Base-by-base conservation (phyloP, 225 moss, liverwort and hornwort species). In the Straminergon stramineum region DNA sequence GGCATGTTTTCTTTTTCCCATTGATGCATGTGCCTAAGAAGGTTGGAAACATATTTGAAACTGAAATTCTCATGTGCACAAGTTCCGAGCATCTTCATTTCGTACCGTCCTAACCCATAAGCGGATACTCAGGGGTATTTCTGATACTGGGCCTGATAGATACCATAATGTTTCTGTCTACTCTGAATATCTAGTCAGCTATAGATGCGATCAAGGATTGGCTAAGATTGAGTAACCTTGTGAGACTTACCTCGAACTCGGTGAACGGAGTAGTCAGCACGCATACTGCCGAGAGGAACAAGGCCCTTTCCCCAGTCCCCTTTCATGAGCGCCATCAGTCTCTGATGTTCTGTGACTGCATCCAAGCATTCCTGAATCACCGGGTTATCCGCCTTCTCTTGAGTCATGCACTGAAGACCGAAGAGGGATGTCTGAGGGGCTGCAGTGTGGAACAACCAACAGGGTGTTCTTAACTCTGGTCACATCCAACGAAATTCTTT, bases 311-410 rank as follows among this genome's bases (percentile, higher is more conserved):
- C 83, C 92, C 84, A 92, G 73, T 92, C 88, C 41, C 97, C 96
- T 84, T 95, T 96, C 94, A 95, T 95, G 52, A 96, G 94, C 51
- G 95, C 94, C 92, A 93, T 95, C 86, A 96, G 90, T 82, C 94
- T 94, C 92, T 96, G 95, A 77, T 95, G 96, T 87, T 96, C 97
- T 39, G 93, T 96, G 74, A 97, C 93, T 52, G 97, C 96, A 77
- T 96, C 94, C 83, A 97, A 88, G 82, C 97, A 96, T 70, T 90
- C 94, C 87, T 96, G 94, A 73, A 97, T 87, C 57, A 77, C 76
- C 51, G 94, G 95, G 83, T 96, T 94, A 35, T 91, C 92, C 39
- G 89, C 87, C 84, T 92, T 94, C 75, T 82, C 93, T 75, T 90
- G 94, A 61, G 93, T 88, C 86, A 81, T 87, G 66, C 87, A 85